phyloP scores from a whole-genome alignment of 148 eudicot species.

The Chenopodium berlandieri region DNA sequence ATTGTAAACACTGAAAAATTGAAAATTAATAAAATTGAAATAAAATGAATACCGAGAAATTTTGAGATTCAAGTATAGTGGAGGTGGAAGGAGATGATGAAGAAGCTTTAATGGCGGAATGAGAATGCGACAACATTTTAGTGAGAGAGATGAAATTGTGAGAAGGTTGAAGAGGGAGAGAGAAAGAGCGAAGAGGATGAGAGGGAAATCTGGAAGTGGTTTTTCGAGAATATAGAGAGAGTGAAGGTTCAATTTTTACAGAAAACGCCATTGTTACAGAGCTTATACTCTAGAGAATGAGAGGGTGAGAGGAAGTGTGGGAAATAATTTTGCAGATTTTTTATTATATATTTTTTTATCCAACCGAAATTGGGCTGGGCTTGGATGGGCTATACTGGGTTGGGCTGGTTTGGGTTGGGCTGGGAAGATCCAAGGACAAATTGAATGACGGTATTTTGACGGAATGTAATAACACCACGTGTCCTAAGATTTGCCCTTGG shows the following conservation, averaged over 20 bases:
- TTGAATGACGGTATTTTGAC: slow-evolving; percentile 17
- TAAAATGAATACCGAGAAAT: slow-evolving; percentile 41
- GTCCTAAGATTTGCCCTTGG: not conserved
- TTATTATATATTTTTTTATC: too few relatives aligned
- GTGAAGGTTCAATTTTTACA: slow-evolving; percentile 17
- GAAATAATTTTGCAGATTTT: slow-evolving; percentile 1
- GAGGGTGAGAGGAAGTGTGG: not conserved
- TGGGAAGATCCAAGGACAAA: not conserved
- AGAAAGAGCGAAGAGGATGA: slow-evolving; percentile 20
- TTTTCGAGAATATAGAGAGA: slow-evolving; percentile 18
- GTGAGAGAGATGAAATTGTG: not conserved
- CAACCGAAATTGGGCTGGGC: too few relatives aligned
- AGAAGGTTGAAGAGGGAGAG: slow-evolving; percentile 22
- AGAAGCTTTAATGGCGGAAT: slow-evolving; percentile 43
- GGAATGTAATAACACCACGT: slow-evolving; percentile 12
- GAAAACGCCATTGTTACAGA: slow-evolving; percentile 40
- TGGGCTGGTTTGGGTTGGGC: not conserved
- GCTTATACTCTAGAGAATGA: not conserved
- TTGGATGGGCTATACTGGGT: not conserved
- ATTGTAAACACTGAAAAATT: too few relatives aligned
- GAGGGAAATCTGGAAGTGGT: not conserved
- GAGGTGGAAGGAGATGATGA: slow-evolving; percentile 27
- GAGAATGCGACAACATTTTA: slow-evolving; percentile 7
- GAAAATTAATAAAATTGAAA: not conserved
- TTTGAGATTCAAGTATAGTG: slow-evolving; percentile 37